Evolutionary conservation across 2,329 filamentous ascomycete species (phyloP).

Genomic region (Purpureocillium takamizusanense): DNA sequence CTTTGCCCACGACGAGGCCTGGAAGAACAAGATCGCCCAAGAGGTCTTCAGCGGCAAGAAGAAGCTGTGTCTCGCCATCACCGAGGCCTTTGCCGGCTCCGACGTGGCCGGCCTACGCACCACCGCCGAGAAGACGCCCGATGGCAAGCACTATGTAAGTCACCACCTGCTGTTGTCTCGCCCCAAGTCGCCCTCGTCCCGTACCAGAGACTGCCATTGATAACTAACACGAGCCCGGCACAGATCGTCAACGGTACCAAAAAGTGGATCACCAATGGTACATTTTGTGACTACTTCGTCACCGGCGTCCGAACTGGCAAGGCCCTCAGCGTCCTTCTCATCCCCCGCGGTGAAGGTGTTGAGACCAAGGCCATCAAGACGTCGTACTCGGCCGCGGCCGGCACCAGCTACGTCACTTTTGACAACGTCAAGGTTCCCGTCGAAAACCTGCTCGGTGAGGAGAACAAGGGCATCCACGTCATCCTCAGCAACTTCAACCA

Average conservation of each 20-base stretch:
- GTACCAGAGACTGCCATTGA: neutral
- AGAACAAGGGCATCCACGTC: slow-evolving; percentile 79
- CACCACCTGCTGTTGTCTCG: slow-evolving; percentile 3
- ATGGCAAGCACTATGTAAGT: slow-evolving; percentile 63
- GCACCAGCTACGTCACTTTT: slow-evolving; percentile 72
- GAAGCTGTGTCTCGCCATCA: slow-evolving; percentile 83
- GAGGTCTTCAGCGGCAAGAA: slow-evolving; percentile 74
- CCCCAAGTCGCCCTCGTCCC: too few species aligned
- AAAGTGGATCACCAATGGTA: slow-evolving; percentile 82
- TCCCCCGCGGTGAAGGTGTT: slow-evolving; percentile 64
- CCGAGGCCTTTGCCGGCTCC: slow-evolving; percentile 74
- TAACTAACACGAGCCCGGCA: neutral
- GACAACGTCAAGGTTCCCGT: slow-evolving; percentile 81
- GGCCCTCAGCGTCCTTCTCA: slow-evolving; percentile 67
- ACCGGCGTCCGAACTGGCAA: slow-evolving; percentile 72
- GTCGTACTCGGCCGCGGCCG: slow-evolving; percentile 69
- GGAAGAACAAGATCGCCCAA: slow-evolving; percentile 57
- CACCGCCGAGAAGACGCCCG: slow-evolving; percentile 65
- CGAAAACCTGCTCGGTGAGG: slow-evolving; percentile 67
- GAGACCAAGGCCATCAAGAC: slow-evolving; percentile 75
- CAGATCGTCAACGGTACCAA: slow-evolving; percentile 61
- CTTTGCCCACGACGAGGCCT: slow-evolving; percentile 59
- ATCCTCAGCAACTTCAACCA: slow-evolving; percentile 87
- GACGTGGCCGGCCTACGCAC: slow-evolving; percentile 76
- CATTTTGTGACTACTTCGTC: slow-evolving; percentile 77